Base-by-base conservation (phyloP, 306 rosid species). In the Aeschynomene evenia region DNA sequence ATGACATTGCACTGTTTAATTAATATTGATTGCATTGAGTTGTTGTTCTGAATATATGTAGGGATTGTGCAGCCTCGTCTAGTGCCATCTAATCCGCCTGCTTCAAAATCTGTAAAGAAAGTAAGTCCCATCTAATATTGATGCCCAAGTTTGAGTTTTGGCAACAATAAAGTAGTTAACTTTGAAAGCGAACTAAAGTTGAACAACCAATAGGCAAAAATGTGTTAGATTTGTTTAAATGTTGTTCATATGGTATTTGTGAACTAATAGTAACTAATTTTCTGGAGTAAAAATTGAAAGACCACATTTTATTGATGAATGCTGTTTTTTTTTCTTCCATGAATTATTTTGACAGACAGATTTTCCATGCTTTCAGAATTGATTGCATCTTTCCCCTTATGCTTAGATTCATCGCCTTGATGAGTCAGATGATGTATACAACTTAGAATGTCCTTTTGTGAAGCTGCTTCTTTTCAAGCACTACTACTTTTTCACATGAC, bases 71-170 rank as follows among this genome's bases (percentile, higher is more conserved):
- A 77, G 40, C 66, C 77, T 56, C 91, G 66, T 50, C 84, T 80
- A 6, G 40, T 49, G 51, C 69, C 79, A 40, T 21, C 77, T 73
- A 58, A 71, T 63, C 73, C 71, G 29, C 34, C 48, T 78, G 39
- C 85, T 66, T 81, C 96, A 78, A 88, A 90, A 79, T 72, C 97
- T 45, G 68, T 61, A 45, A 88, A 85, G 82, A 90, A 88, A 71
- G 98, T 85, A 70, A 73, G 72, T n/a, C 9, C 29, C 20, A 1
- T 23, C 42, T 26, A 58, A 71, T 52, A 43, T 55, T 2, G 11
- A 26, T 46, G 42, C 40, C 28, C 73, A 46, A 15, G n/a, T n/a
- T n/a, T n/a, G n/a, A n/a, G n/a, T 55, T 57, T 65, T 65, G 22
- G 37, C 56, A 46, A 54, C n/a, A 77, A 23, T 54, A n/a, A 33